phyloP scores from a whole-genome alignment of 225 moss, liverwort and hornwort genomes.

The Climacium dendroides region DNA sequence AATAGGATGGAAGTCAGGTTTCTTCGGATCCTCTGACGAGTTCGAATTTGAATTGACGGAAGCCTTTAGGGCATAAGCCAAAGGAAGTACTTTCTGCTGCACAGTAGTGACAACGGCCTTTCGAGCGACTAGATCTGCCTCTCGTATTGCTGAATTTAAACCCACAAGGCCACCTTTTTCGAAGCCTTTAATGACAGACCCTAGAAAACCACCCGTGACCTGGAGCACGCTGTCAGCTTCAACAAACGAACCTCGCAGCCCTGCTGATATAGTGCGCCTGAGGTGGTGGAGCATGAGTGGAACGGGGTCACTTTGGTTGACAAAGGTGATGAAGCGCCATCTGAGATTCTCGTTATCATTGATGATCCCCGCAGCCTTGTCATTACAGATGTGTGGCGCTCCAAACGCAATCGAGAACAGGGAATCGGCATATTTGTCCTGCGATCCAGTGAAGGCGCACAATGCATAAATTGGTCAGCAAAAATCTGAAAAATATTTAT shows the following conservation, averaged over 20 bases:
- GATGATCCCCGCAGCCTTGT: neutral
- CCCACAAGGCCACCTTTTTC: neutral
- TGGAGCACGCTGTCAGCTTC: neutral
- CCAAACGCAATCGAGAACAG: neutral
- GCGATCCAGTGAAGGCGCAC: neutral
- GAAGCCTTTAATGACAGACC: neutral
- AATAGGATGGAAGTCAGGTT: neutral
- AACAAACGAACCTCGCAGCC: neutral
- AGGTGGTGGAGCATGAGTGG: neutral
- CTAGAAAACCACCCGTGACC: neutral
- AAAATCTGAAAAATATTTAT: neutral
- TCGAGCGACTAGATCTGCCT: neutral
- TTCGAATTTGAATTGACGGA: neutral
- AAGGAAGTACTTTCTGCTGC: neutral
- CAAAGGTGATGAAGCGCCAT: neutral
- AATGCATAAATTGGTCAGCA: neutral
- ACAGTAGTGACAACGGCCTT: neutral
- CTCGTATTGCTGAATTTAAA: neutral
- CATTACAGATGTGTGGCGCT: neutral
- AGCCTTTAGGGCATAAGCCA: neutral
- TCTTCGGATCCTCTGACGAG: neutral
- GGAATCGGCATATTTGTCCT: neutral
- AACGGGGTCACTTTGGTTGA: neutral
- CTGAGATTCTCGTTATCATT: neutral
- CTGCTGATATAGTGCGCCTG: neutral